phyloP scores from a whole-genome alignment of 768 basidiomycete species.

The Naganishia friedmannii region DNA sequence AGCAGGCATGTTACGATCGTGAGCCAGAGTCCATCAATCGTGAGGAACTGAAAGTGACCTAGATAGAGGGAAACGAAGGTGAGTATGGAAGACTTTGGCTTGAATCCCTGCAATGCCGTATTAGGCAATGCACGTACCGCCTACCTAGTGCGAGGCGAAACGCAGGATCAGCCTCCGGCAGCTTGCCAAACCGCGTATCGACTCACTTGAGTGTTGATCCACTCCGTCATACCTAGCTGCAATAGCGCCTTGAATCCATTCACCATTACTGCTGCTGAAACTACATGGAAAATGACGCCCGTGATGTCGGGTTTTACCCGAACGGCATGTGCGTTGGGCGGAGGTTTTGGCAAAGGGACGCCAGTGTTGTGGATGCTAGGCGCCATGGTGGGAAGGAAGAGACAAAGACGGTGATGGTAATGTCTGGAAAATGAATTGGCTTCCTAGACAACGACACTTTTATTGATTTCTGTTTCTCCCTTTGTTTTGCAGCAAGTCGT shows the following conservation, averaged over 20 bases:
- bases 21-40: constrained; percentile 64
- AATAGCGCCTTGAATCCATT: constrained; percentile 44
- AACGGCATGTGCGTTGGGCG: constrained; percentile 20
- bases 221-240: constrained; percentile 32
- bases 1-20: constrained; percentile 56
- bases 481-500: too few species aligned
- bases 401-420: too few species aligned
- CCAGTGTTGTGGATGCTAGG: constrained; percentile 20
- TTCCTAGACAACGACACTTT: too few species aligned
- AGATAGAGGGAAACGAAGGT: not conserved
- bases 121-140: constrained; percentile 35
- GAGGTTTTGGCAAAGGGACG: constrained; percentile 20
- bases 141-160: constrained; percentile 36
- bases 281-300: constrained; percentile 44
- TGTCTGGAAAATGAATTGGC: too few species aligned
- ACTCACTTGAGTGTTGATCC: constrained; percentile 42
- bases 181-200: not conserved
- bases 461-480: too few species aligned
- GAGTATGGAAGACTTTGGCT: not conserved
- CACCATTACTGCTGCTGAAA: constrained; percentile 40
- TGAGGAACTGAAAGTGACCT: constrained; percentile 70
- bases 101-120: not conserved
- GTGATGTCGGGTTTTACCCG: constrained; percentile 25
- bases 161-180: not conserved
- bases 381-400: not conserved